Base-by-base conservation (phyloP, 768 basidiomycete species). In the Trametes cingulata region DNA sequence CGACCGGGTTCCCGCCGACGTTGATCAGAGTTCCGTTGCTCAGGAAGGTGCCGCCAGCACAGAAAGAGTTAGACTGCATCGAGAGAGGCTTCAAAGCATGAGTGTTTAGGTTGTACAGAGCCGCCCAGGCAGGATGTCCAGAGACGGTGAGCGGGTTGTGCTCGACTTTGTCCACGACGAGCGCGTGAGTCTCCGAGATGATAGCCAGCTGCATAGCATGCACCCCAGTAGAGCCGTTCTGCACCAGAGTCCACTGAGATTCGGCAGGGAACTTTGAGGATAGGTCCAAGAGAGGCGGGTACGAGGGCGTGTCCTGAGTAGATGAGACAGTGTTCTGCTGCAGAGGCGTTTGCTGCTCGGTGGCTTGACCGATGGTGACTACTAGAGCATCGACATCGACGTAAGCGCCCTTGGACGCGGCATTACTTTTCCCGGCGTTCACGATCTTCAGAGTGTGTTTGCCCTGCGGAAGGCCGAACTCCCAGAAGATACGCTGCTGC, bases 131-230 rank as follows among this genome's bases (percentile, higher is more conserved):
- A 15, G 91, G 90, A 67, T 91, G 91, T 0, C 87, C 86, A 62
- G 82, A 73, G 68, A 91, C 77, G 0, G 83, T 82, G 50, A 91
- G 74, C 33, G 90, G 91, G 67, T 93, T 93, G 72, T 92, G 90
- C 69, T 91, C 90, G 24, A 91, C 90, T 72, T 93, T 93, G 80
- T 93, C 91, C 39, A 93, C 70, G 49, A 93, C 79, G 62, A 92
- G 72, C 15, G 84, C 90, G 65, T 90, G 88, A 9, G 81, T 83
- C 15, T 81, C 67, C 4, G 90, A 92, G 62, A 92, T 78, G 58
- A 92, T 73, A 6, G 77, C 76, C 58, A 92, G 69, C 69, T 92
- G 90, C 90, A 91, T 91, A 2, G 90, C 91, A 58, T 84, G 76
- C 13, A 92, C 87, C 15, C 91, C 91, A 14, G 88, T 91, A 17